phyloP scores from a whole-genome alignment of 2,329 filamentous ascomycete species.

The Chaetomium sp. region DNA sequence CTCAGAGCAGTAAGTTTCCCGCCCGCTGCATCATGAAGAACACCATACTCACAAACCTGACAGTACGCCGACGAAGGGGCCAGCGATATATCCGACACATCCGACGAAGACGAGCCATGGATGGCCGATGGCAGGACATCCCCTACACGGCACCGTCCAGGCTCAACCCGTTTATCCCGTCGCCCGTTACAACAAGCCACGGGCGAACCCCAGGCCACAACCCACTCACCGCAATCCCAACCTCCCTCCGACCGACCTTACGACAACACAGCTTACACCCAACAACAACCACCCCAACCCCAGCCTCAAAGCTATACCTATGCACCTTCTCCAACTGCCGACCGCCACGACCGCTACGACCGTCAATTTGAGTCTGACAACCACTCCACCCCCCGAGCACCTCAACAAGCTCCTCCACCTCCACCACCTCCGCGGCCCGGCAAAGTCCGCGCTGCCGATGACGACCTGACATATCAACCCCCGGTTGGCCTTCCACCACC shows the following conservation, averaged over 20 bases:
- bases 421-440: slow-evolving; percentile 29
- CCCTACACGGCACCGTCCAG: slow-evolving; percentile 6
- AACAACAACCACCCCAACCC: background rate
- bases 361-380: slow-evolving; percentile 1
- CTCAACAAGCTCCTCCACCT: slow-evolving; percentile 25
- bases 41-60: slow-evolving; percentile 1
- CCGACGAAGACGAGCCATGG: slow-evolving; percentile 24
- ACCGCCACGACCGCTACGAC: background rate
- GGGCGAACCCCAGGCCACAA: background rate
- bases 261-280: background rate
- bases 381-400: slow-evolving; percentile 14
- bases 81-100: slow-evolving; percentile 24
- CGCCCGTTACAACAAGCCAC: slow-evolving; percentile 6
- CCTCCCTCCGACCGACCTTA: background rate
- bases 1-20: slow-evolving; percentile 29
- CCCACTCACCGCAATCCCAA: slow-evolving; percentile 2
- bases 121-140: background rate
- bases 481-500: too few relatives aligned
- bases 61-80: slow-evolving; percentile 26
- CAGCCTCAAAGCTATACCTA: background rate
- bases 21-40: too few relatives aligned
- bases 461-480: background rate
- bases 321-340: background rate
- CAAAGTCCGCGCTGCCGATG: slow-evolving; percentile 27
- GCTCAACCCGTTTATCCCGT: background rate